These are phyloP conservation scores for Isoetes taiwanensis DNA, from an alignment of 75 land plant species.

Conservation along the genomic window DNA sequence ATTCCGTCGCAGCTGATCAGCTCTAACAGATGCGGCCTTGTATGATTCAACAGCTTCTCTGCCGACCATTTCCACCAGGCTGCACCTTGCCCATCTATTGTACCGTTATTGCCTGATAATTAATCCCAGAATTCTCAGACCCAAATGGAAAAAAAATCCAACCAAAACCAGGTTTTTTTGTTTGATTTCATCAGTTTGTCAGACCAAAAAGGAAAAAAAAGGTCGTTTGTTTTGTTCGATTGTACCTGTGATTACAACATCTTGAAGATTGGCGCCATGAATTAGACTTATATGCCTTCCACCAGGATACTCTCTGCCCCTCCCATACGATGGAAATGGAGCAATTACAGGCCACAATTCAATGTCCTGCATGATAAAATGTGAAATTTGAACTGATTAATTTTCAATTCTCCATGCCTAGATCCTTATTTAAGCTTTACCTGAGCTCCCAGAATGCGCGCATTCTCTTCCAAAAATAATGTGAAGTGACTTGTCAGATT, in stretches of 20 bases:
- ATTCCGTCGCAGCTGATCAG: slow-evolving; percentile 31
- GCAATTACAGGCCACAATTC: slow-evolving; percentile 50
- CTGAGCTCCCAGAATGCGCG: slow-evolving; percentile 50
- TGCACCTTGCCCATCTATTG: slow-evolving; percentile 79
- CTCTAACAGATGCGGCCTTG: slow-evolving; percentile 66
- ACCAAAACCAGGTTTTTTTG: too few relatives aligned
- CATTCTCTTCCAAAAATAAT: slow-evolving; percentile 48
- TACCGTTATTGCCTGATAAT: slow-evolving; percentile 81
- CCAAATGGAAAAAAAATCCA: not conserved
- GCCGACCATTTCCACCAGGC: slow-evolving; percentile 65
- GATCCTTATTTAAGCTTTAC: slow-evolving; percentile 23
- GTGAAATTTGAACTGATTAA: too few relatives aligned
- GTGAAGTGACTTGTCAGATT: slow-evolving; percentile 75
- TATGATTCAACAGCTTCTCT: slow-evolving; percentile 45
- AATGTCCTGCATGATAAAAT: slow-evolving; percentile 54
- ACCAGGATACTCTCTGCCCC: slow-evolving; percentile 64
- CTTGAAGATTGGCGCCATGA: slow-evolving; percentile 40
- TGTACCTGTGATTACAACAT: slow-evolving; percentile 53
- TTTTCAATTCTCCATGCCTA: too few relatives aligned
- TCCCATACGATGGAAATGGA: slow-evolving; percentile 75
- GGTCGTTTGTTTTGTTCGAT: too few relatives aligned
- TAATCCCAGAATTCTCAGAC: too few relatives aligned
- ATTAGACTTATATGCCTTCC: slow-evolving; percentile 52
- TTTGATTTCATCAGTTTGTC: too few relatives aligned
- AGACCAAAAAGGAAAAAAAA: not conserved